phyloP scores from a whole-genome alignment of 2,329 filamentous ascomycete species.

The Cercospora citrullina region DNA sequence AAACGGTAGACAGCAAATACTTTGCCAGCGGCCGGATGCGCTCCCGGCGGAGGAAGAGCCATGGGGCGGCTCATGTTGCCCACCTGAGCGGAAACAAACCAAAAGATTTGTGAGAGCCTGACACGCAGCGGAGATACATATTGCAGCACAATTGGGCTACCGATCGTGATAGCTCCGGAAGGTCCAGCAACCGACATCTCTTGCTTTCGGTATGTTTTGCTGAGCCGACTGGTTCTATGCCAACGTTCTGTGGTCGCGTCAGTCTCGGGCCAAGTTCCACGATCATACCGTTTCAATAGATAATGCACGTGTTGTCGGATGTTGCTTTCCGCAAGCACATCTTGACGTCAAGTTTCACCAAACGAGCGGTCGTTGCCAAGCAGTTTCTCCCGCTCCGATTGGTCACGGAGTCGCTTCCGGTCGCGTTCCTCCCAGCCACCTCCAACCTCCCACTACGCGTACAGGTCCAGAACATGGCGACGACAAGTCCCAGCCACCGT shows the following conservation, averaged over 20 bases:
- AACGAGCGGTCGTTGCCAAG: neutral
- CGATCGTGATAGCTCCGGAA: neutral
- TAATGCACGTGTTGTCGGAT: neutral
- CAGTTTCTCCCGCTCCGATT: neutral
- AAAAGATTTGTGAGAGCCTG: neutral
- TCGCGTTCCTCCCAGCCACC: slow-evolving; percentile 4
- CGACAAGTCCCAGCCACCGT: slow-evolving; percentile 3
- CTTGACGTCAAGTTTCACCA: neutral
- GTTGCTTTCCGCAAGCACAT: neutral
- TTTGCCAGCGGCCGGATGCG: neutral
- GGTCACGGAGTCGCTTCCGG: neutral
- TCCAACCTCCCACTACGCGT: slow-evolving; percentile 14
- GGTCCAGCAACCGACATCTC: neutral
- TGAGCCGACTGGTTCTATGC: neutral
- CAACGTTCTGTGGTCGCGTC: neutral
- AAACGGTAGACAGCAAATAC: neutral
- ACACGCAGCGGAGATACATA: neutral
- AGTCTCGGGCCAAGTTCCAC: neutral
- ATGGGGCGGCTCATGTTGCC: neutral
- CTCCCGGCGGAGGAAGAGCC: neutral
- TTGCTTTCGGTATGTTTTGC: neutral
- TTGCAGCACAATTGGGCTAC: neutral
- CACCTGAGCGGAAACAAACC: neutral
- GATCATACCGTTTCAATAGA: neutral
- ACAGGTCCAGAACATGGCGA: slow-evolving; percentile 7